Base-by-base conservation (phyloP, 768 basidiomycete genomes). In the Xerocomellus dryophilus region DNA sequence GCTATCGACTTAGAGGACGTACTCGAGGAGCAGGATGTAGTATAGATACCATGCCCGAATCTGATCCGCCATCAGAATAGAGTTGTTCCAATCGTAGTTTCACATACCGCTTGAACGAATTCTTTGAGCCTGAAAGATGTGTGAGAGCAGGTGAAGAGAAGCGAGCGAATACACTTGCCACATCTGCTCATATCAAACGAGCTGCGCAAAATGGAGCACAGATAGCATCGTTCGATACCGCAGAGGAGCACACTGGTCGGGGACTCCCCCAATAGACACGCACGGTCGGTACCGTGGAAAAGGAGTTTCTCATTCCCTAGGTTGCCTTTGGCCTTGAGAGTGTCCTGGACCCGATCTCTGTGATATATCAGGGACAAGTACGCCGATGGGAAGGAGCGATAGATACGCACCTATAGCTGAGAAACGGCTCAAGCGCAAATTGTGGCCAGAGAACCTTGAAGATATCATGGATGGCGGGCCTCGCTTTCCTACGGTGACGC, bases 31-130 rank as follows among this genome's bases (percentile, higher is more conserved):
- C 83, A 84, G 3, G 79, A 63, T 14, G 83, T 83, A 2, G 81
- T 82, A 63, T 87, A 88, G 40, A 88, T 85, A 4, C 85, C 86
- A 7, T 73, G 75, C n/a, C 85, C 85, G 64, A 88, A 87, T 56
- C 85, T 82, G 59, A 40, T 32, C 9, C 21, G 7, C 18, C n/a
- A 34, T 49, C 43, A 57, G 38, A 23, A 47, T 14, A 20, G 5
- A 14, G 23, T 53, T 18, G 15, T 32, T 50, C 31, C 7, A 20
- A 15, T n/a, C 20, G 36, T 36, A 15, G 23, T 35, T 35, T 18
- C 43, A 54, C 59, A 34, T 52, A 77, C 76, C 79, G 71, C 48
- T 78, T 77, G 59, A 84, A 84, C 34, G 79, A 78, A 61, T 85
- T 75, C 60, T 82, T 81, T 35, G 73, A 70, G 8, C 83, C 81